Conservation (phyloP, 345 rosid genomes). For the Balakata baccata region DNA sequence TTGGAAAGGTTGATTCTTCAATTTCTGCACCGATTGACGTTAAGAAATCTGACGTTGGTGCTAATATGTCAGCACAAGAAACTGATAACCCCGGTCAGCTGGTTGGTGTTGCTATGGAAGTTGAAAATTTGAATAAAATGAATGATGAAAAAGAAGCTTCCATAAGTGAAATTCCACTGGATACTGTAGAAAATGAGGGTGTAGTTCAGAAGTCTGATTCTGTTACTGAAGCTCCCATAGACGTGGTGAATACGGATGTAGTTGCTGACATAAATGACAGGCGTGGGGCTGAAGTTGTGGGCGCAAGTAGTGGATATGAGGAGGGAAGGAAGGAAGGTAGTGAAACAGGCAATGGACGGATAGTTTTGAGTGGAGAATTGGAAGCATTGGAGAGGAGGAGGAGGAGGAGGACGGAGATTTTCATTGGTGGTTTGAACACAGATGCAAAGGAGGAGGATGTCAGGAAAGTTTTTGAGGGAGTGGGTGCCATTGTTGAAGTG, state of each 20-base stretch:
- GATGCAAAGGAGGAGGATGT: conserved; percentile 27
- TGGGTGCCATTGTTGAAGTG: conserved; percentile 28
- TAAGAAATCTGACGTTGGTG: background rate
- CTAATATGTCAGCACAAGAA: background rate
- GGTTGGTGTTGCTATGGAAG: conserved; percentile 10
- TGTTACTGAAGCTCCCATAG: background rate
- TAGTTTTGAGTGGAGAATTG: conserved; percentile 27
- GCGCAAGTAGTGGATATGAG: background rate
- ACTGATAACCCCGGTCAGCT: background rate
- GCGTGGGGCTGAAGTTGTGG: conserved; percentile 5
- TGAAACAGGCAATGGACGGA: conserved; percentile 8
- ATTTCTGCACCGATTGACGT: background rate
- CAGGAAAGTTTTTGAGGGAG: conserved; percentile 27
- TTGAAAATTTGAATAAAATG: background rate
- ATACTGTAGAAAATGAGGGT: background rate
- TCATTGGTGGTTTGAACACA: conserved; percentile 29
- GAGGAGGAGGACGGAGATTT: conserved; percentile 33
- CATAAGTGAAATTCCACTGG: background rate
- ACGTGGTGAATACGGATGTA: background rate
- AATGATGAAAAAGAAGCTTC: background rate
- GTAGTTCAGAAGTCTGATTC: background rate
- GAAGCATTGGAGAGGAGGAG: conserved; percentile 28
- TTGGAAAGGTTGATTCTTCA: background rate
- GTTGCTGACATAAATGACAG: conserved; percentile 5
- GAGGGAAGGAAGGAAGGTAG: conserved; percentile 8